Percentiles rank a stretch among this genome's conserved stretches.
phyloP scores from a whole-genome alignment of 2,329 filamentous ascomycete genomes.

The Arachnopeziza araneosa region DNA sequence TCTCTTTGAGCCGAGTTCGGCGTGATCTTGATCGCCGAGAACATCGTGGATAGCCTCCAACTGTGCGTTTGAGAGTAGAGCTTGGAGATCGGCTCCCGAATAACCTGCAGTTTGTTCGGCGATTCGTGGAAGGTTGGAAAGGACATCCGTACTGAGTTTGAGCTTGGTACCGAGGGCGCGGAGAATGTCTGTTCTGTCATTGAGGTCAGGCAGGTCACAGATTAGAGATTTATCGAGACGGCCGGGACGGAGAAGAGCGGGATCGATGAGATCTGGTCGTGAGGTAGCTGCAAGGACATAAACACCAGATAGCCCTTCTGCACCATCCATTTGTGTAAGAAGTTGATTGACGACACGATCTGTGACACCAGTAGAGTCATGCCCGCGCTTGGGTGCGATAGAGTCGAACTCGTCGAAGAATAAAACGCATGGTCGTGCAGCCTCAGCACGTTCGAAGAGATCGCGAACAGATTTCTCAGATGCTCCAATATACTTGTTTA shows the following conservation, averaged over 20 bases:
- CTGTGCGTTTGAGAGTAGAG: constrained; percentile 92
- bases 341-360: constrained; percentile 98
- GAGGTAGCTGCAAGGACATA: constrained; percentile 95
- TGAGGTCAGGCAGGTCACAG: constrained; percentile 76
- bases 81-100: constrained; percentile 90
- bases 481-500: constrained; percentile 98
- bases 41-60: constrained; percentile 95
- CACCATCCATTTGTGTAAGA: constrained; percentile 97
- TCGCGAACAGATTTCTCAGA: constrained; percentile 95
- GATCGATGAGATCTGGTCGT: constrained; percentile 90
- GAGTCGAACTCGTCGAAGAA: constrained; percentile 99
- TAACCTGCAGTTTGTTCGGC: constrained; percentile 80
- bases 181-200: constrained; percentile 86
- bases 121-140: constrained; percentile 56
- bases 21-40: constrained; percentile 56
- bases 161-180: constrained; percentile 78
- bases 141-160: constrained; percentile 62
- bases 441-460: constrained; percentile 85
- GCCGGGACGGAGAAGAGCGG: constrained; percentile 83
- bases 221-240: constrained; percentile 89
- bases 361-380: constrained; percentile 97
- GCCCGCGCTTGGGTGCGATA: constrained; percentile 93
- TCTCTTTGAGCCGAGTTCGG: constrained; percentile 24
- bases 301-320: constrained; percentile 88
- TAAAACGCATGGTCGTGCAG: constrained; percentile 85